Evolutionary conservation across 495 filamentous ascomycete genomes (phyloP).

Genomic region (Thermothielavioides terrestris): DNA sequence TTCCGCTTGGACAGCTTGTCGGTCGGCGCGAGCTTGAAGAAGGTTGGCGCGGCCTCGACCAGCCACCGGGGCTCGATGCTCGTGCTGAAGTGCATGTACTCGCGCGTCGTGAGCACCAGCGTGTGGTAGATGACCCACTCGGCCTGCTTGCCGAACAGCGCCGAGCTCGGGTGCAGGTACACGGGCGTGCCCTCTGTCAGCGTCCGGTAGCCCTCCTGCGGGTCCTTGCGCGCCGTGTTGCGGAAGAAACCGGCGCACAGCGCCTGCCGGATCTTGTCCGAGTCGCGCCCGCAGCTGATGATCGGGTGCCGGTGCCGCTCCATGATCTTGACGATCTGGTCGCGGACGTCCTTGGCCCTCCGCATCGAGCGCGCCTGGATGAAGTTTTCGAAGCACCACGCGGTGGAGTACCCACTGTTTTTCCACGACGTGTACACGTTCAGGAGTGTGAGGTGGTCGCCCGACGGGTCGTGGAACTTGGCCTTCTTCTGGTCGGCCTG

Average conservation of each 20-base stretch:
- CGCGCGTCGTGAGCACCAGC: slow-evolving; percentile 84
- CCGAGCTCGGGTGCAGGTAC: slow-evolving; percentile 83
- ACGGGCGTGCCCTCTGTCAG: slow-evolving; percentile 91
- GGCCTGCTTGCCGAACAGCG: slow-evolving; percentile 88
- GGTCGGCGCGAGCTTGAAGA: slow-evolving; percentile 94
- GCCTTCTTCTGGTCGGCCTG: slow-evolving; percentile 96
- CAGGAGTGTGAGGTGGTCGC: slow-evolving; percentile 87
- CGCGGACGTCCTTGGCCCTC: slow-evolving; percentile 82
- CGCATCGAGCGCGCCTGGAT: slow-evolving; percentile 85
- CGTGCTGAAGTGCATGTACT: slow-evolving; percentile 94
- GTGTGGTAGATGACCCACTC: slow-evolving; percentile 93
- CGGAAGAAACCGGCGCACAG: slow-evolving; percentile 93
- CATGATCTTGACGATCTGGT: slow-evolving; percentile 91
- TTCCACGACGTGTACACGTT: slow-evolving; percentile 98
- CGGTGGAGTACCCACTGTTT: slow-evolving; percentile 62
- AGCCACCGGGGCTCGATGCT: slow-evolving; percentile 86
- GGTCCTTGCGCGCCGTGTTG: slow-evolving; percentile 90
- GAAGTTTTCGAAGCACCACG: slow-evolving; percentile 98
- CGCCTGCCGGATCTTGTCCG: slow-evolving; percentile 79
- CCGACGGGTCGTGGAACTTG: slow-evolving; percentile 91
- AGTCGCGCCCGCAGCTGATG: slow-evolving; percentile 77
- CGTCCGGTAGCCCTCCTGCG: slow-evolving; percentile 93
- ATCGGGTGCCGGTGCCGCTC: slow-evolving; percentile 73
- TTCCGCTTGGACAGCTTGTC: slow-evolving; percentile 84
- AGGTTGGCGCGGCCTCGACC: slow-evolving; percentile 89